Conservation (phyloP, 345 rosid species). For the Eucalyptus curtisii region DNA sequence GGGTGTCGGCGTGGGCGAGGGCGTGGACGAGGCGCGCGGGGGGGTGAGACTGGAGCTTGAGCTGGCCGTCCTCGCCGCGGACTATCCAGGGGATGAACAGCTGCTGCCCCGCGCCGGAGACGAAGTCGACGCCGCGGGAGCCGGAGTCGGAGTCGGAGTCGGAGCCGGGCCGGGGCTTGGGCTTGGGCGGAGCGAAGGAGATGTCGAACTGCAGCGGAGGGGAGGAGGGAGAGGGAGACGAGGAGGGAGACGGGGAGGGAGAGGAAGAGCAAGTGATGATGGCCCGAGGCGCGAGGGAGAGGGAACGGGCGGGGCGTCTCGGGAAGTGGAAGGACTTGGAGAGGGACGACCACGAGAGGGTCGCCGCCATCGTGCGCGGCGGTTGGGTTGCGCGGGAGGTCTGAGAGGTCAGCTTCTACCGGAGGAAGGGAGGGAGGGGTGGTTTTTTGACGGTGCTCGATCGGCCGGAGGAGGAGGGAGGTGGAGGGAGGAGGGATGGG, state of each 20-base stretch:
- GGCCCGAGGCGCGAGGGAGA: conserved; percentile 13
- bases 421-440: not conserved
- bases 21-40: conserved; percentile 48
- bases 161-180: not conserved
- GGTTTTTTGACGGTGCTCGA: not conserved
- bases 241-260: not conserved
- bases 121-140: not conserved
- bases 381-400: not conserved
- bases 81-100: conserved; percentile 84
- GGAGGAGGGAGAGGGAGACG: conserved; percentile 4
- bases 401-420: not conserved
- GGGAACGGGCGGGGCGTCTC: conserved; percentile 16
- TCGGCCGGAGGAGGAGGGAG: not conserved
- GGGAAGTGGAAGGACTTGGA: conserved; percentile 12
- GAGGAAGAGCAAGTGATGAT: not conserved
- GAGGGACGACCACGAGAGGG: conserved; percentile 11
- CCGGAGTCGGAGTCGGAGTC: not conserved
- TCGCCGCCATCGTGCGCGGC: not conserved
- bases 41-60: conserved; percentile 63
- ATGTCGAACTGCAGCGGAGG: conserved; percentile 65
- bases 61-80: conserved; percentile 83
- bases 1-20: conserved; percentile 56
- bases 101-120: conserved; percentile 17
- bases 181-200: conserved; percentile 69
- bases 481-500: not conserved